Conservation (phyloP, 140 eudicot species). For the Bidens hawaiensis region DNA sequence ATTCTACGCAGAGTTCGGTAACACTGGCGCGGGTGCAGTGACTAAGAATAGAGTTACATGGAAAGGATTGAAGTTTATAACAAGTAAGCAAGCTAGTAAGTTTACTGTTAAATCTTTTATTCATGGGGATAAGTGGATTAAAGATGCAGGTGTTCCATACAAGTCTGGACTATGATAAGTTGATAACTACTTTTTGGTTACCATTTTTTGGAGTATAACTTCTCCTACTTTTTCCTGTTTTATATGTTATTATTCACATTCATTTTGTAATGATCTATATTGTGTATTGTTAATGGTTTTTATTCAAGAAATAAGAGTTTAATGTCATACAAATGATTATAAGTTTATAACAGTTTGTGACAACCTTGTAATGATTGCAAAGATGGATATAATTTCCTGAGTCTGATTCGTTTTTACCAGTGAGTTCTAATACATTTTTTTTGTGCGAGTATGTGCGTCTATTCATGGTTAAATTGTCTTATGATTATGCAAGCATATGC, state of each 20-base stretch:
- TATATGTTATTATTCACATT: constrained; percentile 15
- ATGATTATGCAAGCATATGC: too few relatives aligned
- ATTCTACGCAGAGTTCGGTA: constrained; percentile 50
- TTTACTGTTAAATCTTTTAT: constrained; percentile 48
- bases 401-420: too few relatives aligned
- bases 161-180: constrained; percentile 38
- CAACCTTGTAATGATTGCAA: too few relatives aligned
- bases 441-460: too few relatives aligned
- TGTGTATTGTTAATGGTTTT: constrained; percentile 11
- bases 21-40: constrained; percentile 44
- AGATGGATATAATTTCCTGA: too few relatives aligned
- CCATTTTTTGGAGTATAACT: background rate
- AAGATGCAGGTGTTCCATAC: constrained; percentile 30
- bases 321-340: too few relatives aligned
- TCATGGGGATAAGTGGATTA: constrained; percentile 45
- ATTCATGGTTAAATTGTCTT: too few relatives aligned
- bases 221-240: background rate
- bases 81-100: constrained; percentile 26
- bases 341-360: too few relatives aligned
- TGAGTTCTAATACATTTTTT: too few relatives aligned
- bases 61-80: constrained; percentile 44
- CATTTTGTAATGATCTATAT: constrained; percentile 17
- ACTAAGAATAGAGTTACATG: constrained; percentile 41
- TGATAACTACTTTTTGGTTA: constrained; percentile 11
- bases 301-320: background rate